These are phyloP conservation scores for Leptographium radiaticola DNA, from an alignment of 2,329 filamentous ascomycete genomes.

Conservation along the genomic window DNA sequence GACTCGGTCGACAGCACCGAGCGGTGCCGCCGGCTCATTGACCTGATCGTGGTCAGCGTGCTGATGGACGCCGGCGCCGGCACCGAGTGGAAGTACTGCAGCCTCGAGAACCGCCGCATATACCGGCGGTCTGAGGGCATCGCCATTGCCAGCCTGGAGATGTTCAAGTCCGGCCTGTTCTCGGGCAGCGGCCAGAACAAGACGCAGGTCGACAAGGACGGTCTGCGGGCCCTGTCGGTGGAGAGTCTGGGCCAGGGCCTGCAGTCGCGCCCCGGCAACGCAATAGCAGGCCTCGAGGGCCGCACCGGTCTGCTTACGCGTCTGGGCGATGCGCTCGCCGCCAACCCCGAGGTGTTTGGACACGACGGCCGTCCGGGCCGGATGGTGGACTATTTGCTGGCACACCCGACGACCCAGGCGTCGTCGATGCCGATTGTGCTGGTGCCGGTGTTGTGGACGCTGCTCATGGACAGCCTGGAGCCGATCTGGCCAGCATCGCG, in stretches of 20 bases:
- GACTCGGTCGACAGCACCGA: slow-evolving; percentile 54
- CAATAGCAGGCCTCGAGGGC: slow-evolving; percentile 74
- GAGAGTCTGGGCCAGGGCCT: slow-evolving; percentile 67
- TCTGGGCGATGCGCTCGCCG: slow-evolving; percentile 58
- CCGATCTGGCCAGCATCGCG: slow-evolving; percentile 82
- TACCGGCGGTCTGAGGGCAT: slow-evolving; percentile 83
- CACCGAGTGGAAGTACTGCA: slow-evolving; percentile 84
- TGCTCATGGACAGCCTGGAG: slow-evolving; percentile 75
- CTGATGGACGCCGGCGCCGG: slow-evolving; percentile 82
- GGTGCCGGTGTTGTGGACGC: slow-evolving; percentile 78
- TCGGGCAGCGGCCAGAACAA: slow-evolving; percentile 71
- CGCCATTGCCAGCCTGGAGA: slow-evolving; percentile 64
- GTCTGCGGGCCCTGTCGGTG: slow-evolving; percentile 59
- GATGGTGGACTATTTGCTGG: slow-evolving; percentile 90
- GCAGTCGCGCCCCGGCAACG: slow-evolving; percentile 71
- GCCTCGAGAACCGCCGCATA: slow-evolving; percentile 68
- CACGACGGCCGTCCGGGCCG: slow-evolving; percentile 76
- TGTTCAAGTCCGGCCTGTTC: slow-evolving; percentile 89
- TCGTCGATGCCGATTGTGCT: slow-evolving; percentile 79
- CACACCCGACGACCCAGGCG: slow-evolving; percentile 78
- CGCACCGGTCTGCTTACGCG: slow-evolving; percentile 66
- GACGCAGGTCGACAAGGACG: slow-evolving; percentile 78
- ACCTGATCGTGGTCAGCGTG: slow-evolving; percentile 69
- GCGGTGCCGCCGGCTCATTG: slow-evolving; percentile 60
- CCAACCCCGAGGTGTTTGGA: slow-evolving; percentile 75